phyloP scores from a whole-genome alignment of 768 basidiomycete species.

The Serendipita sp. region DNA sequence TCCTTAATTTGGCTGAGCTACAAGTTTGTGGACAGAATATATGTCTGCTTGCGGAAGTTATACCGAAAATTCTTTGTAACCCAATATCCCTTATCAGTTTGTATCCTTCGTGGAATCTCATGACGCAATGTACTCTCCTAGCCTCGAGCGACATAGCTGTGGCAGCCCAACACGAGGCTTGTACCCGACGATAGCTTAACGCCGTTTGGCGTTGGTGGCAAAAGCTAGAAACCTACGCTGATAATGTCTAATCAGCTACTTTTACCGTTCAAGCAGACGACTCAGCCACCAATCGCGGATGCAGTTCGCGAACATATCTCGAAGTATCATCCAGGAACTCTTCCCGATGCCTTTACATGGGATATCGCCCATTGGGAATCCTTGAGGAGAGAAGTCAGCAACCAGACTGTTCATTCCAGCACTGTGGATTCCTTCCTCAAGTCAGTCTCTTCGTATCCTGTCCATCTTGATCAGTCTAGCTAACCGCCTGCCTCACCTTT shows the following conservation, averaged over 20 bases:
- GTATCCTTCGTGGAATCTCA: too few species aligned
- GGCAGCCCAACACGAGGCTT: neutral
- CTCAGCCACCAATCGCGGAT: constrained; percentile 34
- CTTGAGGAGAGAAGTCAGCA: constrained; percentile 42
- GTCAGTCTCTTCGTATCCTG: constrained; percentile 29
- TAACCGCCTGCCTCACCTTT: neutral
- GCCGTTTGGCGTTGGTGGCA: neutral
- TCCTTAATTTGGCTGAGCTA: too few species aligned
- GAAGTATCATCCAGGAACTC: constrained; percentile 43
- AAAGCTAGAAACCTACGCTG: neutral
- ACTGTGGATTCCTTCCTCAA: constrained; percentile 35
- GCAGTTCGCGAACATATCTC: constrained; percentile 50
- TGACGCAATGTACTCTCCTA: too few species aligned
- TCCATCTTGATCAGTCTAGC: neutral
- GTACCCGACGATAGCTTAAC: neutral
- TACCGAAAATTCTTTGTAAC: too few species aligned
- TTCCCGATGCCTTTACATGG: constrained; percentile 69
- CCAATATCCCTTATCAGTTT: too few species aligned
- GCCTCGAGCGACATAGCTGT: too few species aligned
- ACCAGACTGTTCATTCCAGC: constrained; percentile 37
- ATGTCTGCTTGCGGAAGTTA: too few species aligned
- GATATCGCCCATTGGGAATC: constrained; percentile 60
- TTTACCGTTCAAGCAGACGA: constrained; percentile 61
- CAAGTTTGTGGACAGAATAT: too few species aligned
- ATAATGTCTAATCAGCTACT: constrained; percentile 62